Base-by-base conservation (phyloP, 208 protist genomes). In the Crithidia sp. region DNA sequence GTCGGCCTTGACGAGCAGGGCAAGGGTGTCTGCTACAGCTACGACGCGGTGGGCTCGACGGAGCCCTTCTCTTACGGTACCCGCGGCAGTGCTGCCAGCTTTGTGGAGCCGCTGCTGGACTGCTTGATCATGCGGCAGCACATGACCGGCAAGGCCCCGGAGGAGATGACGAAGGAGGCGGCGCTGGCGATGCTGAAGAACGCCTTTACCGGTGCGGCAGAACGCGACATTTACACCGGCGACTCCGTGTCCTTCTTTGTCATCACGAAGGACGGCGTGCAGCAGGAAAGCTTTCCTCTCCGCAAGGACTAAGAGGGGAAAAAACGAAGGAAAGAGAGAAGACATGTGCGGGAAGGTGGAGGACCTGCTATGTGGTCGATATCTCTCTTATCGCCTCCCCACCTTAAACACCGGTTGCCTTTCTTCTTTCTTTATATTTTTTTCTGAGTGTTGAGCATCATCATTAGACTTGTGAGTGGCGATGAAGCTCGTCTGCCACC, bases 31-130 rank as follows among this genome's bases (percentile, higher is more conserved):
- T 97, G 99, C 60, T 99, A 98, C 89, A 93, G 87, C 76, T 99
- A 99, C 83, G 99, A 99, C 83, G 96, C 98, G 13, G 90, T 99
- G 5, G 99, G 99, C 66, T 98, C 89, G 10, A 99, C 97, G 44
- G 95, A 99, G 83, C 89, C 92, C 16, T 90, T 98, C 61, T 71
- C 73, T n/a, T 99, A 98, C 78, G 89, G 91, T 59, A 95, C 91
- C 44, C 87, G 83, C 39, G 99, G 99, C 67, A 96, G 90, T 37
- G 98, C 97, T 43, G 74, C 91, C 54, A 80, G 86, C 61, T 97
- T 99, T 19, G 87, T 99, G 54, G 95, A 99, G 91, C 98, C 98
- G 52, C 79, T 99, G 52, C 84, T 99, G 19, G 99, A 99, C 89
- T 99, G 98, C 72, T 90, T 99, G 74, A 84, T 99, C 47, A 83